phyloP scores from a whole-genome alignment of 2,329 filamentous ascomycete genomes.

The Plenodomus tracheiphilus region DNA sequence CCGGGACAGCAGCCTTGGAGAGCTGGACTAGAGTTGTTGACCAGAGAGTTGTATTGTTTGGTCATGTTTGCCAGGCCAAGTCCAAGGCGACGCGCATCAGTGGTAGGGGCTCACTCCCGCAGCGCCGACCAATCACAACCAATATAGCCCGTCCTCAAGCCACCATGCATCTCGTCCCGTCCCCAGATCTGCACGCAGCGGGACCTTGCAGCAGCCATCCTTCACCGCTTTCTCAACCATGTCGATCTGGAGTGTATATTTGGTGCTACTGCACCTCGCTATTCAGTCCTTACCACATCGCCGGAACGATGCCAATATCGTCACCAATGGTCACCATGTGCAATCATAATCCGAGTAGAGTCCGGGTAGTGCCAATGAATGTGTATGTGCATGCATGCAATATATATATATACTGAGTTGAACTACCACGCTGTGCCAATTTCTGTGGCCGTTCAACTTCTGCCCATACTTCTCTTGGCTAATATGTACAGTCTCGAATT shows the following conservation, averaged over 20 bases:
- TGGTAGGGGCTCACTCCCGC: too few relatives aligned
- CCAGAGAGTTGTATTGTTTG: too few relatives aligned
- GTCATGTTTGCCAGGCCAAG: too few relatives aligned
- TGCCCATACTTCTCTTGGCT: background rate
- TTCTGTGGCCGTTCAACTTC: background rate
- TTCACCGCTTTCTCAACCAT: conserved; percentile 8
- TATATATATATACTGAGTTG: background rate
- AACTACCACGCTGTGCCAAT: background rate
- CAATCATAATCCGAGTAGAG: background rate
- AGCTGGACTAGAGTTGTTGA: too few relatives aligned
- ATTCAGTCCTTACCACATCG: background rate
- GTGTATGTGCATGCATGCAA: background rate
- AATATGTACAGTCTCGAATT: background rate
- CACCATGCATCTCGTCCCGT: conserved; percentile 6
- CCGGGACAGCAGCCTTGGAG: too few relatives aligned
- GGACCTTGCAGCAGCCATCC: conserved; percentile 17
- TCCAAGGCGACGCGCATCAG: too few relatives aligned
- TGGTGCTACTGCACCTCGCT: conserved; percentile 3
- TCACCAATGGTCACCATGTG: background rate
- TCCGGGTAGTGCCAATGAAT: background rate
- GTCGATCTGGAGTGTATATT: conserved; percentile 3
- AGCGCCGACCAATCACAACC: conserved; percentile 17
- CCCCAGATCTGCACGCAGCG: conserved; percentile 19
- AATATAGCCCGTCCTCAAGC: conserved; percentile 1
- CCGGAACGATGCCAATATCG: background rate